Evolutionary conservation across 2,329 filamentous ascomycete genomes (phyloP), one percentile per base, ranked within the genome.

Genomic region (Ophidiomyces ophidiicola): DNA sequence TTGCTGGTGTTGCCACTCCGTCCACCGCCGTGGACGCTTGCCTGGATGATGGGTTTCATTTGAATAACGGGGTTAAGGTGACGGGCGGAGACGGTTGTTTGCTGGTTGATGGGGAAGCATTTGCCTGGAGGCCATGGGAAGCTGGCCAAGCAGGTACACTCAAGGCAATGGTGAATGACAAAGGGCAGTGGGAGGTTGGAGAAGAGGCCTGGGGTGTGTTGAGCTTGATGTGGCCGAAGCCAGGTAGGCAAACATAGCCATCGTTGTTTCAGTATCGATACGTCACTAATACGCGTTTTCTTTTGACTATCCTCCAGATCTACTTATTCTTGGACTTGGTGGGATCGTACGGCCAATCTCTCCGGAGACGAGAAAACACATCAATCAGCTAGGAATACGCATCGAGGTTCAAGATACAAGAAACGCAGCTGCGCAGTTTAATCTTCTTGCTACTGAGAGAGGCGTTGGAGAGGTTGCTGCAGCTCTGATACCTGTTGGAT

Each of bases 341-440:
- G 74, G 74, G 14, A 70, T 72, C 14, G 83, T 90, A 36, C 66
- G 78, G 35, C 86, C 86, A 0, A 62, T 96, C 5, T 83, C 81
- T 41, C 82, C 82, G 1, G 70, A 76, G 49, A 83, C 84, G 30
- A 77, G 80, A 50, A 70, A 69, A 43, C 70, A 77, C 50, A 76
- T 98, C 41, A 80, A 79, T 45, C 71, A 74, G 20, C 61, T 96
- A 29, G 90, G 90, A 0, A 82, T 96, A 50, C 71, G 84, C 42
- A 70, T 96, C 4, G 90, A 98, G 54, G 71, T 94, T 3, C 72
- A 88, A 54, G 90, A 96, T 62, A 96, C 90, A 21, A 71, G 85
- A 46, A 96, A 96, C 61, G 90, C 90, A 6, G 84, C 88, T 1
- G 81, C 87, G 23, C 86, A 94, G 58, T 98, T 90, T 60, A 98